phyloP scores from a whole-genome alignment of 2,329 filamentous ascomycete species.

The Ophiostoma quercus region DNA sequence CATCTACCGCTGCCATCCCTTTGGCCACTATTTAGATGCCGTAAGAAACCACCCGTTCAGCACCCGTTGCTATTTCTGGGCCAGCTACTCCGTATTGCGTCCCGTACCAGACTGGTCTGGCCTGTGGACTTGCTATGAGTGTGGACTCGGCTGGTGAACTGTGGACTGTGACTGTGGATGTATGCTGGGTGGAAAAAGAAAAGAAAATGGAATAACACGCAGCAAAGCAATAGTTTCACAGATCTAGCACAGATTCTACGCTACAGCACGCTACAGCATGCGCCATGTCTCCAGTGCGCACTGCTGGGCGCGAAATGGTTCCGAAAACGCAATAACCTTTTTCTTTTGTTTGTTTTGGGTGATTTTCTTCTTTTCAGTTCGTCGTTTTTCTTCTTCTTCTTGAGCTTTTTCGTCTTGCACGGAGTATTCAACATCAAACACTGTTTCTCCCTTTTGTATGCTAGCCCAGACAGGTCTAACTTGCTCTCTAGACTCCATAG shows the following conservation, averaged over 20 bases:
- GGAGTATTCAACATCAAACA: not conserved
- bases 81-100: not conserved
- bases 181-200: not conserved
- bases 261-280: not conserved
- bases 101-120: not conserved
- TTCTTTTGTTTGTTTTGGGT: not conserved
- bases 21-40: too few species aligned
- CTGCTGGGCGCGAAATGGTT: constrained; percentile 9
- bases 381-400: not conserved
- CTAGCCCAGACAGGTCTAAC: not conserved
- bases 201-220: not conserved
- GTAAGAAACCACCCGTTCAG: too few species aligned
- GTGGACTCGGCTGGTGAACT: not conserved
- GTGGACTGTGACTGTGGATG: not conserved
- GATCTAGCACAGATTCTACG: not conserved
- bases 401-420: not conserved
- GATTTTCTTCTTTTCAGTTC: not conserved
- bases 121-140: not conserved
- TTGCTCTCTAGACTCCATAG: not conserved
- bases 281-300: not conserved
- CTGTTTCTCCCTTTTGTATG: not conserved
- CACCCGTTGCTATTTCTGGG: not conserved
- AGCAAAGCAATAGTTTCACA: not conserved
- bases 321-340: constrained; percentile 4
- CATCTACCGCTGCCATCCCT: not conserved